Conservation (phyloP, 2,329 filamentous ascomycete species). For the Penicillium concentricum region DNA sequence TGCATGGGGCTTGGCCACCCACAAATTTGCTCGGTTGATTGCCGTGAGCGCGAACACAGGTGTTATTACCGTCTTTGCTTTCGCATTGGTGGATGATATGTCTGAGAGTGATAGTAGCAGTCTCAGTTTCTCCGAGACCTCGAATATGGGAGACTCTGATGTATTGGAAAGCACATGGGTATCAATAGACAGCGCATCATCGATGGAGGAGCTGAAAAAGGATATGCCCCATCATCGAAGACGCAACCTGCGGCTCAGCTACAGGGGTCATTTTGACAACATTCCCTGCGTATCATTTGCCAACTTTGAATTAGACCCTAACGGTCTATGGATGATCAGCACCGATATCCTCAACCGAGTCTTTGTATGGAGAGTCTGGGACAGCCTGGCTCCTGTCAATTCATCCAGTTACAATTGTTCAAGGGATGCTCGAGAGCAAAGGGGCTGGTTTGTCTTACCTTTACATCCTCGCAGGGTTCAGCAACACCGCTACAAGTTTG, state of each 20-base stretch:
- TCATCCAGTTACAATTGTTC: conserved; percentile 22
- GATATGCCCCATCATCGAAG: conserved; percentile 36
- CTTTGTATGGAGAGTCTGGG: conserved; percentile 52
- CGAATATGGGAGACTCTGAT: neutral
- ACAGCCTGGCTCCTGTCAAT: conserved; percentile 29
- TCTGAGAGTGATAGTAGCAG: conserved; percentile 23
- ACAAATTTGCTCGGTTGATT: conserved; percentile 76
- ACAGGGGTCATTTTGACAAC: conserved; percentile 49
- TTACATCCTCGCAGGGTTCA: conserved; percentile 47
- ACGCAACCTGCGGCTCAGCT: conserved; percentile 44
- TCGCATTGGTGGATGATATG: conserved; percentile 50
- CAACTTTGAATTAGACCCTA: conserved; percentile 56
- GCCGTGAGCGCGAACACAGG: conserved; percentile 78
- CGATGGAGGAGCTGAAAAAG: conserved; percentile 30
- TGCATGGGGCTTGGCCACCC: conserved; percentile 87
- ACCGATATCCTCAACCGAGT: conserved; percentile 55
- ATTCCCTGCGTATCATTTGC: conserved; percentile 60
- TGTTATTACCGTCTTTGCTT: conserved; percentile 59
- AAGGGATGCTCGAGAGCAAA: conserved; percentile 23
- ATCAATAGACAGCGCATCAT: conserved; percentile 24
- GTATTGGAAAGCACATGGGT: conserved; percentile 34
- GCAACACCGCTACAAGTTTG: conserved; percentile 30
- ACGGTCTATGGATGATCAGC: conserved; percentile 57
- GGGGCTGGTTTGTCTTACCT: conserved; percentile 49
- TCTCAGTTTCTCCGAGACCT: conserved; percentile 7